phyloP scores from a whole-genome alignment of 208 protist genomes.

The Leishmania amazonensis region DNA sequence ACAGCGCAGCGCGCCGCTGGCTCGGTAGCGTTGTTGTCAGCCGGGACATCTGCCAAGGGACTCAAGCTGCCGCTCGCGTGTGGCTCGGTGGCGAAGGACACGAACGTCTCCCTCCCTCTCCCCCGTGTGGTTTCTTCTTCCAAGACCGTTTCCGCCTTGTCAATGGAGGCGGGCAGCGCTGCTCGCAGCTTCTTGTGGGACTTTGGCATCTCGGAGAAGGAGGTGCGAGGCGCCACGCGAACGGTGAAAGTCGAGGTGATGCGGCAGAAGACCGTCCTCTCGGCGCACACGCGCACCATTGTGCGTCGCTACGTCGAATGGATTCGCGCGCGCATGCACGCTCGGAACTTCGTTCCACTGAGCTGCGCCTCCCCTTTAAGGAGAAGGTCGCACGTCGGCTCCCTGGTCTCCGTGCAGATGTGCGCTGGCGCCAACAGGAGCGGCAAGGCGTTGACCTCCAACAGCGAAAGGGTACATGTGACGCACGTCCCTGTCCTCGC shows the following conservation, averaged over 20 bases:
- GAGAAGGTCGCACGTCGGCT: background rate
- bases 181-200: conserved; percentile 22
- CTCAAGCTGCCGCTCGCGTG: background rate
- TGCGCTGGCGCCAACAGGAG: background rate
- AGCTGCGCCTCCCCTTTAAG: conserved; percentile 3
- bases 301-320: conserved; percentile 26
- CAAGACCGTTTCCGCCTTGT: background rate
- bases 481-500: conserved; percentile 17
- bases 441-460: conserved; percentile 4
- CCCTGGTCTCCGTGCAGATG: background rate
- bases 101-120: background rate
- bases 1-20: background rate
- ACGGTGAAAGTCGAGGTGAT: conserved; percentile 37
- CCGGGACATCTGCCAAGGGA: background rate
- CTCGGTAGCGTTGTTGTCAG: background rate
- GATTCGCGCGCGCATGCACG: conserved; percentile 18
- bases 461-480: background rate
- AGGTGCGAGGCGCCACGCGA: conserved; percentile 38
- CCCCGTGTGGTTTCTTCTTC: background rate
- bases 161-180: background rate
- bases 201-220: conserved; percentile 42
- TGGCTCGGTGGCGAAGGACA: background rate
- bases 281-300: conserved; percentile 11
- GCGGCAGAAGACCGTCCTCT: conserved; percentile 13
- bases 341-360: conserved; percentile 20